Evolutionary conservation across 352 stramenopile genomes (phyloP), one percentile per base, ranked within the genome.

Genomic region (Globisporangium abappressorium): DNA sequence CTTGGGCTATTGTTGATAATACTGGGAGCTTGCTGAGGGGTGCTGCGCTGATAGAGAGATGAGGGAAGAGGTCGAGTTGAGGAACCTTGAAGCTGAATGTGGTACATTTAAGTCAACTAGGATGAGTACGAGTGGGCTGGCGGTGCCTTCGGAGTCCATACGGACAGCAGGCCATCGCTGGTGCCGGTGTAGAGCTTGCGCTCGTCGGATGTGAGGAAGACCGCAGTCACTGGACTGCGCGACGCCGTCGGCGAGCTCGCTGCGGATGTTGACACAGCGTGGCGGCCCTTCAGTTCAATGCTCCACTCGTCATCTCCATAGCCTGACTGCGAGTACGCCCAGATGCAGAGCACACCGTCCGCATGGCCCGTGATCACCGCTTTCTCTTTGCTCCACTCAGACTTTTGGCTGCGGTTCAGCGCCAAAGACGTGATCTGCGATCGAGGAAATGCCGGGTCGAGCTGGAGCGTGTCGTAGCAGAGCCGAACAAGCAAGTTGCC

Each of bases 331-430:
- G 71, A 77, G 51, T 91, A 93, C 47, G 78, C 72, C 84, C 84
- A 93, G 49, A 93, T 65, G 26, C 84, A 86, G 6, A 93, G 62
- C 20, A 79, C 74, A 3, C 84, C 84, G 67, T 91, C 81, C 1
- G 73, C 73, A 49, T 93, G 81, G 22, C 84, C 84, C 11, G 84
- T 91, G 36, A 93, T 67, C 12, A 93, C 71, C 12, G 74, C 71
- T 33, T 90, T 90, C 59, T 93, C 84, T 15, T 70, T 68, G 51
- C 69, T 75, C 84, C 84, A 93, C 61, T 87, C 84, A 24, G 79
- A 84, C 11, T 66, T 64, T 26, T 85, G 76, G 28, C 81, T 82
- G 7, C 70, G 72, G 55, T 81, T 87, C 56, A 93, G 65, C 5
- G 77, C 72, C 15, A 91, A 47, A 20, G 76, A 76, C 24, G 78